Conservation (phyloP, 2,329 filamentous ascomycete species). For the Zasmidium angulare region DNA sequence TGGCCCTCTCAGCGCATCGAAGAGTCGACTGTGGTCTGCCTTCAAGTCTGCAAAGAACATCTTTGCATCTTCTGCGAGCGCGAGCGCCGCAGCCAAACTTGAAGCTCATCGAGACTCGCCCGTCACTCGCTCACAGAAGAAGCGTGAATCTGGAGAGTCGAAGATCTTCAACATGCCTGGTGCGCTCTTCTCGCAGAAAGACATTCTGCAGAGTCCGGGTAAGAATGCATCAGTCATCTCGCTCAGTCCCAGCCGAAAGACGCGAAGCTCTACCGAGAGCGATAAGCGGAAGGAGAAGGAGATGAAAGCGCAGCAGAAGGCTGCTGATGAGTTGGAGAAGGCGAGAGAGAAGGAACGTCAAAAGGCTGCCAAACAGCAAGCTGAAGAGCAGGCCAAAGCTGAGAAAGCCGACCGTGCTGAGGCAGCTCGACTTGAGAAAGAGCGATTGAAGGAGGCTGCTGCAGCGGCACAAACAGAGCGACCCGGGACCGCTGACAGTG, state of each 20-base stretch:
- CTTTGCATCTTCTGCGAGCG: slow-evolving; percentile 70
- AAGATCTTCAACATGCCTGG: slow-evolving; percentile 35
- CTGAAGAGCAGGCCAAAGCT: slow-evolving; percentile 40
- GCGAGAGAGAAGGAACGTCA: slow-evolving; percentile 69
- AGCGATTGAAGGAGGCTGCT: slow-evolving; percentile 25
- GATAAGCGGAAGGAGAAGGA: slow-evolving; percentile 64
- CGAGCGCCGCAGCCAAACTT: slow-evolving; percentile 59
- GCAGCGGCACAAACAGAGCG: slow-evolving; percentile 20
- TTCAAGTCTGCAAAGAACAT: slow-evolving; percentile 84
- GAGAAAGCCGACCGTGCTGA: slow-evolving; percentile 41
- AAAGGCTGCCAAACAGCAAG: slow-evolving; percentile 61
- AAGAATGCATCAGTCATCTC: slow-evolving; percentile 29
- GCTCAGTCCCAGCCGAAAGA: slow-evolving; percentile 45
- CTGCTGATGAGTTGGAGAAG: slow-evolving; percentile 66
- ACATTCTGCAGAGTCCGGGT: slow-evolving; percentile 23
- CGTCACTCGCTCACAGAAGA: slow-evolving; percentile 15
- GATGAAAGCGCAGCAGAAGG: slow-evolving; percentile 60
- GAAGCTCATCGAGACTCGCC: slow-evolving; percentile 44
- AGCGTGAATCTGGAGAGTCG: slow-evolving; percentile 15
- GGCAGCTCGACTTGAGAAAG: slow-evolving; percentile 37
- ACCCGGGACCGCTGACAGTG: slow-evolving; percentile 36
- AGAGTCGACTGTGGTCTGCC: slow-evolving; percentile 88
- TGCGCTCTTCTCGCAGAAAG: slow-evolving; percentile 31
- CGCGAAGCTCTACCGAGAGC: slow-evolving; percentile 59
- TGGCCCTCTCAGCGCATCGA: slow-evolving; percentile 85